Percentiles rank a stretch among this genome's conserved stretches.
Conservation (phyloP, 495 filamentous ascomycete species). For the Halenospora varia region DNA sequence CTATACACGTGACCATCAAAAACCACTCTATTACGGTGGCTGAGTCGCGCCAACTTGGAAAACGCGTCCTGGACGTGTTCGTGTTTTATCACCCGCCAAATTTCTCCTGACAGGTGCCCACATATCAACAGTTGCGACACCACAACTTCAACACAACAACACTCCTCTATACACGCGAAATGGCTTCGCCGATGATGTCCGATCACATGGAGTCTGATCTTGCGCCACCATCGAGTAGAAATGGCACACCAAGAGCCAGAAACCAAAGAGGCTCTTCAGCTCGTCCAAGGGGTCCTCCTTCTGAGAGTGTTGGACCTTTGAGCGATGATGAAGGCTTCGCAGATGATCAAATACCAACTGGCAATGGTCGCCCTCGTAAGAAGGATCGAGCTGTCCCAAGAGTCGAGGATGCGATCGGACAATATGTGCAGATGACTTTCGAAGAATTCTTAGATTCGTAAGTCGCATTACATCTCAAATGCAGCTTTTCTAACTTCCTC, state of each 20-base stretch:
- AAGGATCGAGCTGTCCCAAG: conserved; percentile 65
- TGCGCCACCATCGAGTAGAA: conserved; percentile 15
- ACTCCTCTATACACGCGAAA: conserved; percentile 3
- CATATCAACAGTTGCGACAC: conserved; percentile 15
- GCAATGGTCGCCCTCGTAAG: conserved; percentile 54
- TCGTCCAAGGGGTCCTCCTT: conserved; percentile 57
- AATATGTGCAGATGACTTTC: conserved; percentile 81
- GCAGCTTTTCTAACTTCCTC: background rate
- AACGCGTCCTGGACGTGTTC: conserved; percentile 12
- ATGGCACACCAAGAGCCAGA: conserved; percentile 17
- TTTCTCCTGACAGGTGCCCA: conserved; percentile 7
- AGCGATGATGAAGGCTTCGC: conserved; percentile 64
- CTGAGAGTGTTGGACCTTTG: conserved; percentile 58
- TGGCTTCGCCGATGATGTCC: conserved; percentile 26
- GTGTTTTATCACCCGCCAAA: conserved; percentile 7
- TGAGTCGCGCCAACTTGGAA: conserved; percentile 2
- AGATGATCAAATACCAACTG: conserved; percentile 49
- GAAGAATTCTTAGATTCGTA: conserved; percentile 86
- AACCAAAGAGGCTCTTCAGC: conserved; percentile 48
- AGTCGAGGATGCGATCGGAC: conserved; percentile 83
- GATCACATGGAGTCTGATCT: conserved; percentile 17
- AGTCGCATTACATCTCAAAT: conserved; percentile 12
- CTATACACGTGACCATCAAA: background rate
- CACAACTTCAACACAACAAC: background rate
- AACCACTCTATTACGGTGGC: conserved; percentile 23